Evolutionary conservation across 1,139 yeast genomes (phyloP).

Genomic region (Hanseniaspora gamundiae): DNA sequence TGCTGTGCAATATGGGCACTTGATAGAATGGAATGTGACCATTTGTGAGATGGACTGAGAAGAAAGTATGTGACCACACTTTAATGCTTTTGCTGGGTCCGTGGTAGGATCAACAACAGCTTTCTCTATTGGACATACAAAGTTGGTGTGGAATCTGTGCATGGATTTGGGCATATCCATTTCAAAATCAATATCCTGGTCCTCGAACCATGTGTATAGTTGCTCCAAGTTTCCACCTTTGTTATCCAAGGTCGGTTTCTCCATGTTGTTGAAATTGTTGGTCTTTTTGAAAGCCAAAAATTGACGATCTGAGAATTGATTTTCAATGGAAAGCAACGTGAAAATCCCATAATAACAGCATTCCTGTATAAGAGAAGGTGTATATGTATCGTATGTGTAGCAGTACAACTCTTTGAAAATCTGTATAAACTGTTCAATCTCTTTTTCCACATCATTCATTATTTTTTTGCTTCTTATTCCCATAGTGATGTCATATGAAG

Average conservation of each 20-base stretch:
- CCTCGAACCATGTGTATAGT: background rate
- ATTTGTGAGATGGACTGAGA: background rate
- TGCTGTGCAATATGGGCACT: background rate
- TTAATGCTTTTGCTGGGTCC: constrained; percentile 43
- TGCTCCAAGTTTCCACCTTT: background rate
- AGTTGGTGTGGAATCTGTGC: constrained; percentile 54
- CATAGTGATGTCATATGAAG: constrained; percentile 1
- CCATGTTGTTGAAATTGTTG: background rate
- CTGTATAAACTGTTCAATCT: background rate
- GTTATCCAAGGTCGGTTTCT: background rate
- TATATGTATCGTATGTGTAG: background rate
- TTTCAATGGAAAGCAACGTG: background rate
- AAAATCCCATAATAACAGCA: background rate
- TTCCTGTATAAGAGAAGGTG: background rate
- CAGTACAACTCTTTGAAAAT: background rate
- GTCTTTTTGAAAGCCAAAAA: background rate
- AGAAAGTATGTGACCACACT: constrained; percentile 44
- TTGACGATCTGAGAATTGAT: background rate
- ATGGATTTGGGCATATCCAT: constrained; percentile 34
- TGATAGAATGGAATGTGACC: background rate
- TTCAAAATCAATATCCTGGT: constrained; percentile 42
- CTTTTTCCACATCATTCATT: background rate
- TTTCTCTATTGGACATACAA: constrained; percentile 74
- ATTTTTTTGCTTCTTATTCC: background rate
- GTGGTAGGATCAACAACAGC: constrained; percentile 43